Evolutionary conservation across 179 eudicot genomes (phyloP).

Genomic region (Beta corolliflora): DNA sequence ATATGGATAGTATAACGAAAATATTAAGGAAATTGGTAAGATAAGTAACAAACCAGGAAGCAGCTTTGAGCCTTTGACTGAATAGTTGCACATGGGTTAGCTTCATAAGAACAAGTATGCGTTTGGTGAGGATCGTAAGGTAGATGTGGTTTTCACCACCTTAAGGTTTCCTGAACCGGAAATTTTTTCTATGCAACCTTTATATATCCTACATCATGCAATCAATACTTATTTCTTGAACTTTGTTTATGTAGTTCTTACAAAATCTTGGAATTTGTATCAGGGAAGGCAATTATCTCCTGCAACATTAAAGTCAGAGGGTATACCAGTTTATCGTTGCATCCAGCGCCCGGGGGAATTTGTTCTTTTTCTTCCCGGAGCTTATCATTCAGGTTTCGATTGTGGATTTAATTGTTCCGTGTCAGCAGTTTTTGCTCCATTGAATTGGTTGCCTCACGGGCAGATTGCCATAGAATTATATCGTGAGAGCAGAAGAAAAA

Average conservation of each 20-base stretch:
- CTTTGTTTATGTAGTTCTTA: constrained; percentile 6
- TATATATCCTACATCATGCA: too few species aligned
- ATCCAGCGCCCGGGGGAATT: constrained; percentile 70
- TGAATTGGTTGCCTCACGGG: constrained; percentile 88
- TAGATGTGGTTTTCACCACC: neutral
- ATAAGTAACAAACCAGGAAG: too few species aligned
- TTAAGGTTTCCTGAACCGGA: neutral
- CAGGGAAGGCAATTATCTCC: constrained; percentile 75
- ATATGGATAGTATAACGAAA: too few species aligned
- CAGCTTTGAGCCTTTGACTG: too few species aligned
- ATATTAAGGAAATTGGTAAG: too few species aligned
- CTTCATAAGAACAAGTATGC: too few species aligned
- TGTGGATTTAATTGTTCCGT: constrained; percentile 75
- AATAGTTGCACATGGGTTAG: too few species aligned
- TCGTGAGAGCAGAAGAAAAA: constrained; percentile 55
- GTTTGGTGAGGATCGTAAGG: too few species aligned
- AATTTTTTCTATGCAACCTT: too few species aligned
- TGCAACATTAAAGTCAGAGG: constrained; percentile 53
- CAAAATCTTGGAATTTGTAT: constrained; percentile 2
- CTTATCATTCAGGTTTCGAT: constrained; percentile 67
- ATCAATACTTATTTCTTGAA: neutral
- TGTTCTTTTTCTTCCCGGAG: constrained; percentile 64
- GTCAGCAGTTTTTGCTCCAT: constrained; percentile 61
- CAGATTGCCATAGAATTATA: constrained; percentile 54
- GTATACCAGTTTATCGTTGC: constrained; percentile 77